Conservation (phyloP, 306 rosid species). For the Pterocarpus santalinus region DNA sequence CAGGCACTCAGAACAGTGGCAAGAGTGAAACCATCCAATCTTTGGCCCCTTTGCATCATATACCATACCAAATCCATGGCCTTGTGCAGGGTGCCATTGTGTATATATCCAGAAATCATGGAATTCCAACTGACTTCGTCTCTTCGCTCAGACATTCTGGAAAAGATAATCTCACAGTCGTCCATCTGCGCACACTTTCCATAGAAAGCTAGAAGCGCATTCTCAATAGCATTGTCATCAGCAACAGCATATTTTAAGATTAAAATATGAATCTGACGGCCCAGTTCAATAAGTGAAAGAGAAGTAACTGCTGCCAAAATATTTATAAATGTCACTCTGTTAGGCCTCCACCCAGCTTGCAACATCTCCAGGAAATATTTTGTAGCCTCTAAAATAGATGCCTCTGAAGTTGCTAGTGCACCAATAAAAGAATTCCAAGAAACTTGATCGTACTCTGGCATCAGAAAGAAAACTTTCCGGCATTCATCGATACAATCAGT, state of each 20-base stretch:
- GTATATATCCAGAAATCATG: constrained; percentile 91
- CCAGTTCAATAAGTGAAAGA: constrained; percentile 62
- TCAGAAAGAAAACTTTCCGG: constrained; percentile 70
- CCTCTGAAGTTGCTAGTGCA: constrained; percentile 70
- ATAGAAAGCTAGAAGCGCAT: constrained; percentile 84
- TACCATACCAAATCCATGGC: constrained; percentile 85
- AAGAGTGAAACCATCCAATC: constrained; percentile 82
- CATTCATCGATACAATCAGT: constrained; percentile 64
- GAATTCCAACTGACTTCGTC: constrained; percentile 96
- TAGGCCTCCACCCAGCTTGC: constrained; percentile 77
- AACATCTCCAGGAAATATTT: constrained; percentile 76
- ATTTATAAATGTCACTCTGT: constrained; percentile 78
- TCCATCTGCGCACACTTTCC: constrained; percentile 77
- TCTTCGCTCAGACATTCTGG: constrained; percentile 72
- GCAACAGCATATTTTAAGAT: constrained; percentile 63
- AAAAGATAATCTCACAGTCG: constrained; percentile 77
- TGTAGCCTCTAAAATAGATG: constrained; percentile 63
- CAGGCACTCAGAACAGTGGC: constrained; percentile 97
- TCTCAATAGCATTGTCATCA: constrained; percentile 71
- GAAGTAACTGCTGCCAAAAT: constrained; percentile 78
- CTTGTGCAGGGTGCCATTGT: constrained; percentile 73
- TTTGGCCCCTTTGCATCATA: constrained; percentile 90
- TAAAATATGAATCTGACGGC: constrained; percentile 77
- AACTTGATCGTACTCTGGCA: constrained; percentile 81
- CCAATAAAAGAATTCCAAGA: constrained; percentile 93